These are phyloP conservation scores for Apiotrichum akiyoshidainum DNA, from an alignment of 1,284 basidiomycete genomes.

Conservation along the genomic window DNA sequence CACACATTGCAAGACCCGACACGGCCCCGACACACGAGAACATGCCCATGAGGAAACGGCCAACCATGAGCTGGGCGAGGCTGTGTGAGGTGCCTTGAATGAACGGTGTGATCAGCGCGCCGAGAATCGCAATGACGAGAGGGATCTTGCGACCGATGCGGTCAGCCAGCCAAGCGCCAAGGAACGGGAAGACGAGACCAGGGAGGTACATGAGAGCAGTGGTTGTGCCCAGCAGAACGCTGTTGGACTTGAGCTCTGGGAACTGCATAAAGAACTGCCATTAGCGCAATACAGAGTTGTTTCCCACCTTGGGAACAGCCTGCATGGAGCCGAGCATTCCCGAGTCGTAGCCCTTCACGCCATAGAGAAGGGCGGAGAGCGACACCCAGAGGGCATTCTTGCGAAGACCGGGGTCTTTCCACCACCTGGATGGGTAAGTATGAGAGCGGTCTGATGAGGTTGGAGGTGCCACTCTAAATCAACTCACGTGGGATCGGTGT, in stretches of 20 bases:
- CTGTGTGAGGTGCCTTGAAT: slow-evolving; percentile 8
- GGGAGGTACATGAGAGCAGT: slow-evolving; percentile 12
- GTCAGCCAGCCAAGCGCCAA: slow-evolving; percentile 9
- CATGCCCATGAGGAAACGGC: slow-evolving; percentile 12
- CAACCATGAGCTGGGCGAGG: slow-evolving; percentile 8
- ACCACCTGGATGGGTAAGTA: slow-evolving; percentile 2
- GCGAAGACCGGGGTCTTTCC: slow-evolving; percentile 10
- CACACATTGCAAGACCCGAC: slow-evolving; percentile 11
- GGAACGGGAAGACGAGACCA: slow-evolving; percentile 1
- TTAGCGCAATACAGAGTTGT: neutral
- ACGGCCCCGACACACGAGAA: slow-evolving; percentile 8
- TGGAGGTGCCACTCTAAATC: too few relatives aligned
- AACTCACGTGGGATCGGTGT: slow-evolving; percentile 5
- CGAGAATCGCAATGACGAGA: slow-evolving; percentile 10
- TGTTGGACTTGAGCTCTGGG: slow-evolving; percentile 5
- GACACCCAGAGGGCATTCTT: slow-evolving; percentile 10
- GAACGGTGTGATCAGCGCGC: slow-evolving; percentile 11
- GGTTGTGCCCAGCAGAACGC: slow-evolving; percentile 7
- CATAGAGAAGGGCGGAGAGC: slow-evolving; percentile 10
- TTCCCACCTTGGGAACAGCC: neutral
- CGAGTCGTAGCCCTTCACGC: slow-evolving; percentile 10
- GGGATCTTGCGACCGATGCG: slow-evolving; percentile 14
- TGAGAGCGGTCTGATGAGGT: neutral
- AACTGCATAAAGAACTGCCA: neutral
- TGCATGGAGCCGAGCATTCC: slow-evolving; percentile 9